Conservation (phyloP, 768 basidiomycete species). For the Crassisporium funariophilum region DNA sequence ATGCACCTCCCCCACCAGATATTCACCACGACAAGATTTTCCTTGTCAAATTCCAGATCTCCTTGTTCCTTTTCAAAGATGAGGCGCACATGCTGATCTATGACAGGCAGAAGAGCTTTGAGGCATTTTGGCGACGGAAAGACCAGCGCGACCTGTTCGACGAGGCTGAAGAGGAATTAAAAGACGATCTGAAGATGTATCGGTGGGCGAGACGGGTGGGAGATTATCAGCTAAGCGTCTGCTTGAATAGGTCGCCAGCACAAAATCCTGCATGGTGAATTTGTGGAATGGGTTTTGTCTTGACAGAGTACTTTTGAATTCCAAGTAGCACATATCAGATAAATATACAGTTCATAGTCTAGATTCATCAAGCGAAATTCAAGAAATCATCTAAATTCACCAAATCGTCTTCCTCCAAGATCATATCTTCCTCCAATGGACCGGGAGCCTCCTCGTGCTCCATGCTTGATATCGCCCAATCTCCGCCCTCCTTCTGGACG, state of each 20-base stretch:
- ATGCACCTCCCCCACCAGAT: slow-evolving; percentile 25
- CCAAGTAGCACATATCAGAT: too few relatives aligned
- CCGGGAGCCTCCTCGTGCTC: too few relatives aligned
- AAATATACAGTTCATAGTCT: too few relatives aligned
- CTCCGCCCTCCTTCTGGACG: too few relatives aligned
- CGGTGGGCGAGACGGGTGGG: slow-evolving; percentile 23
- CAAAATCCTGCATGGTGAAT: slow-evolving; percentile 24
- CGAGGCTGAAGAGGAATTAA: slow-evolving; percentile 3
- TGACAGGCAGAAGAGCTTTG: slow-evolving; percentile 41
- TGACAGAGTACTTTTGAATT: too few relatives aligned
- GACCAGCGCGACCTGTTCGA: slow-evolving; percentile 5
- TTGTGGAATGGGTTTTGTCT: background rate
- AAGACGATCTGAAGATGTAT: slow-evolving; percentile 21
- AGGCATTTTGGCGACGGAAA: slow-evolving; percentile 26
- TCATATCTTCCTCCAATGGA: too few relatives aligned
- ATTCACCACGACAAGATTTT: slow-evolving; percentile 37
- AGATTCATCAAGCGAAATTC: too few relatives aligned
- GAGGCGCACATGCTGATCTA: slow-evolving; percentile 35
- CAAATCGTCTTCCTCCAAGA: too few relatives aligned
- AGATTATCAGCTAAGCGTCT: slow-evolving; percentile 24
- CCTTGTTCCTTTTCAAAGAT: slow-evolving; percentile 19
- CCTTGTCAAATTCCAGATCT: slow-evolving; percentile 42
- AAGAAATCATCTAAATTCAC: too few relatives aligned
- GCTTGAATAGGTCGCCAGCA: slow-evolving; percentile 25
- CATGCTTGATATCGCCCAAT: too few relatives aligned